phyloP scores from a whole-genome alignment of 2,329 filamentous ascomycete genomes.

The Phialocephala sp. region DNA sequence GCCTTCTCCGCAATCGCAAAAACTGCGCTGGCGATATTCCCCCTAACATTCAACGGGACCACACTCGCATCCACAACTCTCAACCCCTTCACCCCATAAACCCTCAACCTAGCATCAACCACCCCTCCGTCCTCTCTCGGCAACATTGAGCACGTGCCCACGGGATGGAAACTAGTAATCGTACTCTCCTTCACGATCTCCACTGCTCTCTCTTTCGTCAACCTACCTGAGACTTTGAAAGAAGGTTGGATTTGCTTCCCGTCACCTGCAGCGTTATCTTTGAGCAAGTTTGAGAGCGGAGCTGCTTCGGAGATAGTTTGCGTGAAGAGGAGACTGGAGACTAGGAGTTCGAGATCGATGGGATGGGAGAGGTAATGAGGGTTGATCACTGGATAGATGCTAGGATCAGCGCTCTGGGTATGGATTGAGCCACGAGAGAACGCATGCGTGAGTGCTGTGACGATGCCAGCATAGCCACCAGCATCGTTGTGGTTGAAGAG shows the following conservation, averaged over 20 bases:
- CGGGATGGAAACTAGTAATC: conserved; percentile 2
- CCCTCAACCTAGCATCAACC: not conserved
- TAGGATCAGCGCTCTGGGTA: conserved; percentile 45
- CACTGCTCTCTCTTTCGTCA: conserved; percentile 17
- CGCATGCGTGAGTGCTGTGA: conserved; percentile 48
- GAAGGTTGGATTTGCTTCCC: conserved; percentile 51
- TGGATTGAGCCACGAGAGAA: conserved; percentile 51
- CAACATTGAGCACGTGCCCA: not conserved
- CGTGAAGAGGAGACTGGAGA: conserved; percentile 44
- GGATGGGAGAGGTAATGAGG: conserved; percentile 50
- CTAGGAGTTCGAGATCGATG: conserved; percentile 48
- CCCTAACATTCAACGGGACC: conserved; percentile 5
- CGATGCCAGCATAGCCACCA: conserved; percentile 60
- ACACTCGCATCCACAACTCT: conserved; percentile 7
- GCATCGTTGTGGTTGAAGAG: conserved; percentile 21
- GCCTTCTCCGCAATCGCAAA: conserved; percentile 1
- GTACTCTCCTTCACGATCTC: not conserved
- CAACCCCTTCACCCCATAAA: not conserved
- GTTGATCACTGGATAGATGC: conserved; percentile 47
- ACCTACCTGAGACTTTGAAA: conserved; percentile 58
- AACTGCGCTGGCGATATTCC: conserved; percentile 1
- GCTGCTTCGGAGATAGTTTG: conserved; percentile 42
- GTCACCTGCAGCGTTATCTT: conserved; percentile 44
- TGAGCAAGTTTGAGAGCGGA: conserved; percentile 43
- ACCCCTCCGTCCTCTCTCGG: not conserved